Conservation (phyloP, 768 basidiomycete genomes). For the Lepiota subincarnata region DNA sequence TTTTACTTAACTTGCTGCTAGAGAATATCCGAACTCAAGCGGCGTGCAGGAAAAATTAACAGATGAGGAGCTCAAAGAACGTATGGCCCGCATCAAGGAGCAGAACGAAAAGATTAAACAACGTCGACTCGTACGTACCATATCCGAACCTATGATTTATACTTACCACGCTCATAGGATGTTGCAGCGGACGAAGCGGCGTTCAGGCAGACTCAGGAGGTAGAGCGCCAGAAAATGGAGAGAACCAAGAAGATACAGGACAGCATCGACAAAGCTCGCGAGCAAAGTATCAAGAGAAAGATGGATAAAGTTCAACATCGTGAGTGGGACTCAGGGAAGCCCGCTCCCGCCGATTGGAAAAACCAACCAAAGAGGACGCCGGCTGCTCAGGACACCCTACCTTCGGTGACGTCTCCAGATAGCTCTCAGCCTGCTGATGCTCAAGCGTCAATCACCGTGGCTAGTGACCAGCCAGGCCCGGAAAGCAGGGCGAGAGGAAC, state of each 20-base stretch:
- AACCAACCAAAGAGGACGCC: conserved; percentile 3
- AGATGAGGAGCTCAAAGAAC: conserved; percentile 62
- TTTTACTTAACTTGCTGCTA: conserved; percentile 6
- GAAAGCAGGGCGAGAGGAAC: conserved; percentile 8
- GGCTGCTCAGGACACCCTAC: neutral
- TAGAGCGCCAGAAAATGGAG: conserved; percentile 54
- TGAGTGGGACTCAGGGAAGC: conserved; percentile 84
- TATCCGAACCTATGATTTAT: conserved; percentile 10
- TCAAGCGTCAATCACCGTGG: neutral
- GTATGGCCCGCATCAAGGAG: conserved; percentile 65
- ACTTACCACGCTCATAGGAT: conserved; percentile 40
- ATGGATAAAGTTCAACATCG: conserved; percentile 74
- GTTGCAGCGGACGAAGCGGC: conserved; percentile 80
- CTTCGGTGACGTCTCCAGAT: neutral
- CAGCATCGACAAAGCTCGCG: conserved; percentile 63
- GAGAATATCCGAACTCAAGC: neutral
- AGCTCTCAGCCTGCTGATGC: neutral
- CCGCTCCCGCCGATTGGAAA: conserved; percentile 15
- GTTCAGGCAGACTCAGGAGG: conserved; percentile 66
- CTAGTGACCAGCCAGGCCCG: neutral
- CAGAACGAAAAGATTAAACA: conserved; percentile 79
- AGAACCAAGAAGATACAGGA: conserved; percentile 65
- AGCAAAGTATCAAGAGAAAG: conserved; percentile 77
- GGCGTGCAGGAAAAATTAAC: conserved; percentile 57
- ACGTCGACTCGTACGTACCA: conserved; percentile 47